Percentiles rank a stretch among this genome's conserved stretches.
These are phyloP conservation scores for Cymbidium sinense DNA, from an alignment of 106 monocot species.

Conservation along the genomic window DNA sequence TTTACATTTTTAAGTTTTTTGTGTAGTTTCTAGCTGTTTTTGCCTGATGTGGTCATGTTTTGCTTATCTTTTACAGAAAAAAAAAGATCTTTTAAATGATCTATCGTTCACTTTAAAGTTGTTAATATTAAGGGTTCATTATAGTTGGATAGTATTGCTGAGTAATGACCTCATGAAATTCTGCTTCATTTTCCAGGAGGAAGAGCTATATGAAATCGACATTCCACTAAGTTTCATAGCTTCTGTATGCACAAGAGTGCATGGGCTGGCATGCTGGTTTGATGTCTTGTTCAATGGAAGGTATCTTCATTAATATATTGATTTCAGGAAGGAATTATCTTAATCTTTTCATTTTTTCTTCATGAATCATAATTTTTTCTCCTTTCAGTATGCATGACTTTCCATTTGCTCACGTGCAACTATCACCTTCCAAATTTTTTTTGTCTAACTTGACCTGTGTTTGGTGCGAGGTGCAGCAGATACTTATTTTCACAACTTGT, in stretches of 20 bases:
- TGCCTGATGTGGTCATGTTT: background rate
- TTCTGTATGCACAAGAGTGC: constrained; percentile 76
- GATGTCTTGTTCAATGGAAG: constrained; percentile 97
- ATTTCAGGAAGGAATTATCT: background rate
- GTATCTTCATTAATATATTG: constrained; percentile 22
- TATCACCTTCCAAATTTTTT: background rate
- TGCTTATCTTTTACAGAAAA: background rate
- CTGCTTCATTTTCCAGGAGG: constrained; percentile 56
- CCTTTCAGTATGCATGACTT: background rate
- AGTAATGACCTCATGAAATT: background rate
- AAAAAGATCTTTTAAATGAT: background rate
- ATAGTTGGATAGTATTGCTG: background rate
- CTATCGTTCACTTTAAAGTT: background rate
- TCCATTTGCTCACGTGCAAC: background rate
- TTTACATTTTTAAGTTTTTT: background rate
- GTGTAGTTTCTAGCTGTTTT: background rate
- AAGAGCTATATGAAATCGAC: constrained; percentile 88
- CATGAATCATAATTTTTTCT: background rate
- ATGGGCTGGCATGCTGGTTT: constrained; percentile 99
- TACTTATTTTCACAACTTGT: too few species aligned
- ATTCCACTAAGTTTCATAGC: constrained; percentile 78
- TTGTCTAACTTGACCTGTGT: too few species aligned
- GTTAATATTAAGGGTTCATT: background rate
- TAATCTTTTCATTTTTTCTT: background rate
- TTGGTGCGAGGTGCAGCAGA: too few species aligned